Evolutionary conservation across 768 basidiomycete species (phyloP).

Genomic region (Boletellus sp.): DNA sequence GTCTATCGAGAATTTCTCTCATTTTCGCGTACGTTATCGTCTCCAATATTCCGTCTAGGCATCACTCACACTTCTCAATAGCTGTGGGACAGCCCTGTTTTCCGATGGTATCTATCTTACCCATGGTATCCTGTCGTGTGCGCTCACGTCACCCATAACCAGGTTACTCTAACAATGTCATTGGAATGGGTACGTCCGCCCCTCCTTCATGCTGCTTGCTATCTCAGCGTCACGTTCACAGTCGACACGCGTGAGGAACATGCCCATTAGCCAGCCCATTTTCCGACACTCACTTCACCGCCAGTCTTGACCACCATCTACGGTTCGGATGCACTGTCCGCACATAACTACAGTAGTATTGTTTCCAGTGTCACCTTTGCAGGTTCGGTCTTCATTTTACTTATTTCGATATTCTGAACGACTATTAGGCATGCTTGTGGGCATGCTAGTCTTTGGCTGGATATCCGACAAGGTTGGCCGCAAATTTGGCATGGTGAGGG

Average conservation of each 20-base stretch:
- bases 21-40: slow-evolving; percentile 70
- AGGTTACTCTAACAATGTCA: slow-evolving; percentile 82
- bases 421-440: slow-evolving; percentile 76
- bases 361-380: slow-evolving; percentile 74
- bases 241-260: slow-evolving; percentile 61
- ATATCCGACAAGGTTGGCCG: slow-evolving; percentile 83
- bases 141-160: slow-evolving; percentile 5
- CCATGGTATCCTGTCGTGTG: not conserved
- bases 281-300: slow-evolving; percentile 1
- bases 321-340: slow-evolving; percentile 46
- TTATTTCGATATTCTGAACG: slow-evolving; percentile 59
- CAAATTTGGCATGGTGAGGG: slow-evolving; percentile 79
- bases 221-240: slow-evolving; percentile 24
- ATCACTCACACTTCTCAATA: slow-evolving; percentile 25
- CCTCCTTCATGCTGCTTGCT: not conserved
- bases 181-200: slow-evolving; percentile 61
- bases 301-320: slow-evolving; percentile 73
- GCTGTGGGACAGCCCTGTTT: slow-evolving; percentile 85
- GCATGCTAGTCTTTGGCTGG: slow-evolving; percentile 80
- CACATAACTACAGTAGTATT: slow-evolving; percentile 57
- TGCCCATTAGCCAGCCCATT: not conserved
- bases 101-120: slow-evolving; percentile 59
- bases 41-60: not conserved
- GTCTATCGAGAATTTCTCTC: slow-evolving; percentile 61
- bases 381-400: slow-evolving; percentile 61